Evolutionary conservation across 2,329 filamentous ascomycete genomes (phyloP), one percentile per base, ranked within the genome.

Genomic region (Phialophora verrucosa): DNA sequence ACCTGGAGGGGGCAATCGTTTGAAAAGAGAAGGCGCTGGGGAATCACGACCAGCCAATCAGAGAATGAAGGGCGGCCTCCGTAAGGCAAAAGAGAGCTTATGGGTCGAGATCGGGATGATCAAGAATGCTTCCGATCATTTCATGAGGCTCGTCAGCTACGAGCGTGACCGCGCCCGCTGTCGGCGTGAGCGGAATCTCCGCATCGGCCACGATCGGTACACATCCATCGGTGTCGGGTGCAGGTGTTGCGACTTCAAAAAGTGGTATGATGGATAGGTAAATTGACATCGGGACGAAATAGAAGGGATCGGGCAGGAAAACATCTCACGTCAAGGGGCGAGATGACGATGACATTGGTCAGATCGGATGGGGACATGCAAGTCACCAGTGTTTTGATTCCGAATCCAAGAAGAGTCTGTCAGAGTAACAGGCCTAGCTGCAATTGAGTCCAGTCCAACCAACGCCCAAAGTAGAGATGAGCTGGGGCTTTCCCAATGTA

Each of bases 11-110:
- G 17, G 11, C 25, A 17, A 23, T 59, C 29, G 25, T 12, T 1
- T 51, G 1, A 49, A 59, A 44, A 25, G 38, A 64, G 10, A 20
- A 59, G 14, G 49, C 54, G 12, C 31, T 59, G 25, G 25, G 35
- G 27, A 57, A 17, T 63, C 60, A 27, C 61, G 57, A 25, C n/a
- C 44, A 10, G 54, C 51, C 54, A 61, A 62, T n/a, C 23, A 62
- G 10, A 59, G 59, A 32, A 14, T 63, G 14, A 67, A 60, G 31
- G 49, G 56, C 12, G 60, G 49, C 8, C 56, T 66, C 4, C 55
- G 51, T 17, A 10, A 54, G 10, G 59, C 59, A 35, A 62, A 59
- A 3, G 23, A 56, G 35, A 25, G 27, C n/a, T 47, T 63, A 42
- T 32, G 20, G 4, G 31, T 25, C 5, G n/a, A 56, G 31, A 31